Evolutionary conservation across 768 basidiomycete genomes (phyloP).

Genomic region (Rhodotorula toruloides): DNA sequence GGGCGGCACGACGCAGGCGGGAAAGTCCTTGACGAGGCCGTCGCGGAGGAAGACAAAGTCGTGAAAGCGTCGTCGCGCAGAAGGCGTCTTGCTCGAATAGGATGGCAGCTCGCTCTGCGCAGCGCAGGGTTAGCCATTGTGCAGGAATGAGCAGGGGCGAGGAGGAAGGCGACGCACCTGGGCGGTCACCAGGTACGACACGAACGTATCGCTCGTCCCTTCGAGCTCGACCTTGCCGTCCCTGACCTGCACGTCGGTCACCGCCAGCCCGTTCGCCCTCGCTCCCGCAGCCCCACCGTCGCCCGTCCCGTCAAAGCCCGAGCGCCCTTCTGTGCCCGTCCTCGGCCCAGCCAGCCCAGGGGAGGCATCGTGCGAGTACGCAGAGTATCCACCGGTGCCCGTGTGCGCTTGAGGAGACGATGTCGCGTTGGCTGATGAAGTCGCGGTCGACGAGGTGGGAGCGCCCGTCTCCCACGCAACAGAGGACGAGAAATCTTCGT

Average conservation of each 20-base stretch:
- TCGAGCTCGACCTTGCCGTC: slow-evolving; percentile 94
- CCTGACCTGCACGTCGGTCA: slow-evolving; percentile 53
- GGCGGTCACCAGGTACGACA: slow-evolving; percentile 84
- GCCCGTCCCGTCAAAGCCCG: neutral
- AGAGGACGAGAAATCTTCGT: slow-evolving; percentile 10
- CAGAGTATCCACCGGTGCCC: neutral
- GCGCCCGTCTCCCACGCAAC: slow-evolving; percentile 25
- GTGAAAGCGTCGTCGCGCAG: slow-evolving; percentile 81
- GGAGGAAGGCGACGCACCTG: slow-evolving; percentile 56
- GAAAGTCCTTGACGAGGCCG: slow-evolving; percentile 82
- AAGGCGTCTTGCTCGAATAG: slow-evolving; percentile 69
- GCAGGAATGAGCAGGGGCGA: neutral
- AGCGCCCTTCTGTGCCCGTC: neutral
- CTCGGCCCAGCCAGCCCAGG: neutral
- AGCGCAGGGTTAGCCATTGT: neutral
- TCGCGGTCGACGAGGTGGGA: neutral
- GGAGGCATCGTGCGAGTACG: neutral
- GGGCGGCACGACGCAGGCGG: slow-evolving; percentile 95
- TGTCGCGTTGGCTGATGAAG: neutral
- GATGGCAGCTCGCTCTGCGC: slow-evolving; percentile 79
- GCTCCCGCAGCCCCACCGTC: neutral
- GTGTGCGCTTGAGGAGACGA: neutral
- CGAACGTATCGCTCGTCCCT: slow-evolving; percentile 94
- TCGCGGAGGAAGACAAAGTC: slow-evolving; percentile 93
- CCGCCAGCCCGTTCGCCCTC: neutral